phyloP scores from a whole-genome alignment of 495 filamentous ascomycete species.

The Penicillium robsamsonii region DNA sequence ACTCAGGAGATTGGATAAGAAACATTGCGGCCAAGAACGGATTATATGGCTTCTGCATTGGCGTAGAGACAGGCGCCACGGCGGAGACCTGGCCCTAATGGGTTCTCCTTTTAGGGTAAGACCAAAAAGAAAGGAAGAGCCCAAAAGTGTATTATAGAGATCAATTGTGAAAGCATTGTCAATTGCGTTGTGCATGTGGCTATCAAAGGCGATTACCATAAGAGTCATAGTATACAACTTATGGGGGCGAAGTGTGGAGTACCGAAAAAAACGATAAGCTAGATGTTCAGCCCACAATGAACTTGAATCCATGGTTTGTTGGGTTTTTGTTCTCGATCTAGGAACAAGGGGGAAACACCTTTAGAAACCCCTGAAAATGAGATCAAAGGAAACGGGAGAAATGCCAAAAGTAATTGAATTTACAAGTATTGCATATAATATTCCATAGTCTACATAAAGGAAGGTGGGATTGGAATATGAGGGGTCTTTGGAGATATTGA shows the following conservation, averaged over 20 bases:
- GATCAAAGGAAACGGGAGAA: not conserved
- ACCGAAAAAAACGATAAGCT: not conserved
- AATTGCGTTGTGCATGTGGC: not conserved
- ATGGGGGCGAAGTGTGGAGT: not conserved
- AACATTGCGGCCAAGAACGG: no score
- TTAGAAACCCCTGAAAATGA: not conserved
- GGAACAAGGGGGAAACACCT: not conserved
- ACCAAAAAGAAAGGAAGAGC: no score
- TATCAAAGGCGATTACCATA: not conserved
- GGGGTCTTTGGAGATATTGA: not conserved
- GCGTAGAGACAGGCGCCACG: not conserved
- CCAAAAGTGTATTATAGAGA: no score
- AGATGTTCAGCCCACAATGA: not conserved
- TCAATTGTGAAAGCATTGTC: no score
- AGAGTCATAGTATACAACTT: no score
- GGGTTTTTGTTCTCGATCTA: not conserved
- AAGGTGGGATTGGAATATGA: not conserved
- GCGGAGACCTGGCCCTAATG: not conserved
- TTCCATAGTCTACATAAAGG: no score
- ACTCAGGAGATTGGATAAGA: not conserved
- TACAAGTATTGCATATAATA: no score
- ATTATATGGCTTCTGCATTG: not conserved
- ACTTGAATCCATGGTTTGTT: not conserved
- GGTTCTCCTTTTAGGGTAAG: no score
- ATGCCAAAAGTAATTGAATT: no score